Evolutionary conservation across 2,329 filamentous ascomycete genomes (phyloP).

Genomic region (Aspergillus phoenicis): DNA sequence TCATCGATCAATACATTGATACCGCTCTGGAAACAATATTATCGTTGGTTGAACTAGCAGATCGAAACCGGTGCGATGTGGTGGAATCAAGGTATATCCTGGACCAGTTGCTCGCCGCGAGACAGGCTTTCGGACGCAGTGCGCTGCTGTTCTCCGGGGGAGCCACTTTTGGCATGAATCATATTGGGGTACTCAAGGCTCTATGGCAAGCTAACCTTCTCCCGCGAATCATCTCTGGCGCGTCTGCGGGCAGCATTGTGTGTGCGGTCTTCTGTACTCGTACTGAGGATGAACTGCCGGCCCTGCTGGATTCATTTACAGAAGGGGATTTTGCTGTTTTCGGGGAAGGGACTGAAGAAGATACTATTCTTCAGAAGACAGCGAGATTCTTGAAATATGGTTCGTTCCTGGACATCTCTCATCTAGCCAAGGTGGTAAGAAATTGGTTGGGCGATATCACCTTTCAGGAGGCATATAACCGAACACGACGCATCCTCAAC

Average conservation of each 20-base stretch:
- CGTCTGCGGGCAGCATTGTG: slow-evolving; percentile 85
- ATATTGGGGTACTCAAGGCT: slow-evolving; percentile 83
- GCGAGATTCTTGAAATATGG: slow-evolving; percentile 77
- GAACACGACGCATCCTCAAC: slow-evolving; percentile 88
- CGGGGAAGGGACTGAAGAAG: slow-evolving; percentile 61
- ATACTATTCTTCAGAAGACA: slow-evolving; percentile 69
- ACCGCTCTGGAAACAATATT: slow-evolving; percentile 75
- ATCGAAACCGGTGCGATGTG: slow-evolving; percentile 52
- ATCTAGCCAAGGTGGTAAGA: slow-evolving; percentile 80
- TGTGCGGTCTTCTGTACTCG: slow-evolving; percentile 76
- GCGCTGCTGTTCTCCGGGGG: slow-evolving; percentile 82
- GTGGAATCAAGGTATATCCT: slow-evolving; percentile 63
- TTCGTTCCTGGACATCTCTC: slow-evolving; percentile 79
- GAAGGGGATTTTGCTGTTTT: slow-evolving; percentile 83
- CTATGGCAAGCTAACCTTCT: slow-evolving; percentile 74
- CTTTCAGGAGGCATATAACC: slow-evolving; percentile 93
- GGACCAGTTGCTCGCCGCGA: slow-evolving; percentile 69
- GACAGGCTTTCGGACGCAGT: slow-evolving; percentile 82
- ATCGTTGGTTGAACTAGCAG: slow-evolving; percentile 66
- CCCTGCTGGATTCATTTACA: slow-evolving; percentile 69
- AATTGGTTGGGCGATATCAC: slow-evolving; percentile 83
- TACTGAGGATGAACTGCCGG: slow-evolving; percentile 76
- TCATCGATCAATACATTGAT: slow-evolving; percentile 86
- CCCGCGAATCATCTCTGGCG: slow-evolving; percentile 83
- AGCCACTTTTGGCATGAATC: slow-evolving; percentile 88